A percentile compares a stretch with the other conserved stretches of the same genome.
These are phyloP conservation scores for Parsonsia alboflavescens DNA, from an alignment of 257 asterid species.

Conservation along the genomic window DNA sequence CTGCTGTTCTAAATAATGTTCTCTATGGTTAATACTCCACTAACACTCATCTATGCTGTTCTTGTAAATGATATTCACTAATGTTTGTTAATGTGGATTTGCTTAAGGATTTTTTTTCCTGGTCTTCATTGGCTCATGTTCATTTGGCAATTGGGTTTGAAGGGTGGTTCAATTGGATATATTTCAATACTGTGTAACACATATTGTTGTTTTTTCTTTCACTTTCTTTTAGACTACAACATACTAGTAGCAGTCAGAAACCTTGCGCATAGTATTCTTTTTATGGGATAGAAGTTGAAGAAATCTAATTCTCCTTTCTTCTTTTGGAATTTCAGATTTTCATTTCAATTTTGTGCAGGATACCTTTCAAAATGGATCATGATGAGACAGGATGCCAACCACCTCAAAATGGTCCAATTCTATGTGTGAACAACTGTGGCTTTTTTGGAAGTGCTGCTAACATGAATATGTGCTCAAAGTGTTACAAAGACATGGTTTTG, in stretches of 20 bases:
- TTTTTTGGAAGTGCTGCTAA: conserved; percentile 37
- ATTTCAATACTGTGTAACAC: background rate
- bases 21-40: background rate
- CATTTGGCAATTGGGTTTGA: background rate
- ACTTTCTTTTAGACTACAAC: background rate
- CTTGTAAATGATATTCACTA: background rate
- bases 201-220: background rate
- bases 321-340: background rate
- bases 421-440: conserved; percentile 37
- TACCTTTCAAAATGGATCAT: conserved; percentile 5
- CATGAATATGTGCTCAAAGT: conserved; percentile 39
- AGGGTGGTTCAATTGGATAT: background rate
- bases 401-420: conserved; percentile 33
- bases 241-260: background rate
- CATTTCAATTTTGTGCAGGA: conserved; percentile 5
- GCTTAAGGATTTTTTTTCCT: background rate
- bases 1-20: background rate
- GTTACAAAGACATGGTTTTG: conserved; percentile 31
- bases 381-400: conserved; percentile 37
- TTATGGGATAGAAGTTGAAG: too few relatives aligned
- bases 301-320: background rate
- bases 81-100: background rate
- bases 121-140: background rate
- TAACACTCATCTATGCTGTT: background rate
- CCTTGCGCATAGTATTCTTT: too few relatives aligned